Evolutionary conservation across 2,329 filamentous ascomycete genomes (phyloP).

Genomic region (Pestalotiopsis sp.): DNA sequence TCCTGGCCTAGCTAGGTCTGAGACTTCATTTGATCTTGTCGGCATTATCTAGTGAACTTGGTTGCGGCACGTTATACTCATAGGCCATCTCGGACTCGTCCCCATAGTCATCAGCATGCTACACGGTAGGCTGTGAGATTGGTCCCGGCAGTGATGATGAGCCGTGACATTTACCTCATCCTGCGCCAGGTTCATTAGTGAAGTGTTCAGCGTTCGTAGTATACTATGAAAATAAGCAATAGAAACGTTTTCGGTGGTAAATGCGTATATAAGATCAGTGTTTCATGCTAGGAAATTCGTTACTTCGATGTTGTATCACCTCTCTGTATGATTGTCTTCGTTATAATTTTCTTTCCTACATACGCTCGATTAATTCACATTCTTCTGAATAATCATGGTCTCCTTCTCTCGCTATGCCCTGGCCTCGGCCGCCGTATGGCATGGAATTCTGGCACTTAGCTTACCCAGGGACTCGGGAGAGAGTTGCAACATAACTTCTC

Average conservation of each 20-base stretch:
- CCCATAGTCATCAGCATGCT: background rate
- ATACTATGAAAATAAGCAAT: too few species aligned
- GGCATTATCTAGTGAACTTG: too few species aligned
- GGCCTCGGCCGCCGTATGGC: background rate
- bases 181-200: background rate
- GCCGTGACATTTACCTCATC: background rate
- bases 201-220: too few species aligned
- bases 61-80: background rate
- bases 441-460: background rate
- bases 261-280: background rate
- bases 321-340: background rate
- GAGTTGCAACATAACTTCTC: background rate
- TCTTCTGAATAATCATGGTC: background rate
- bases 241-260: background rate
- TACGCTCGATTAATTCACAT: background rate
- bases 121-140: background rate
- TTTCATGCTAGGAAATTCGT: too few species aligned
- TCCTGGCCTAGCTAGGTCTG: too few species aligned
- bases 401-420: background rate
- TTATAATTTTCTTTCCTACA: background rate
- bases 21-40: too few species aligned
- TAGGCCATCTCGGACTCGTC: background rate
- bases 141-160: background rate
- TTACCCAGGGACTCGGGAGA: background rate
- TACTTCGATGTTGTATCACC: too few species aligned